Conservation (phyloP, 768 basidiomycete genomes). For the Leccinellum rugosiceps region DNA sequence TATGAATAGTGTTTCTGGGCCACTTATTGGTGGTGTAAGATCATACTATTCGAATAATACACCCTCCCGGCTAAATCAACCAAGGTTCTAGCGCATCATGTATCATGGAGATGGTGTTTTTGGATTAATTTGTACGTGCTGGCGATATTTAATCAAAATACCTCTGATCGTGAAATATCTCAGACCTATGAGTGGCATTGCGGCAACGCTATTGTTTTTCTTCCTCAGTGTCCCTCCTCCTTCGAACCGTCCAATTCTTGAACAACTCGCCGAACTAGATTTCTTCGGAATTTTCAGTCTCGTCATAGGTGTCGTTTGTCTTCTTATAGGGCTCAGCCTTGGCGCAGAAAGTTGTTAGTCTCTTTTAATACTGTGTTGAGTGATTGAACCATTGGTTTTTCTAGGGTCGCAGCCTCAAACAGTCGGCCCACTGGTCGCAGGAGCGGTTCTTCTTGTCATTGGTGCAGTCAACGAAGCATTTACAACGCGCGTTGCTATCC, state of each 20-base stretch:
- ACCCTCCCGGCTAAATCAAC: neutral
- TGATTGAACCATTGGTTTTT: neutral
- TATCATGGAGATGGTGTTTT: constrained; percentile 82
- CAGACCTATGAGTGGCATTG: constrained; percentile 70
- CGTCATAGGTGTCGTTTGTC: constrained; percentile 58
- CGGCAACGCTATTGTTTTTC: constrained; percentile 57
- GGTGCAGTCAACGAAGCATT: constrained; percentile 55
- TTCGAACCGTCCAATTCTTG: constrained; percentile 49
- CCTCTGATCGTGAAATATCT: neutral
- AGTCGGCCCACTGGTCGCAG: constrained; percentile 55
- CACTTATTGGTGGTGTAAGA: constrained; percentile 78
- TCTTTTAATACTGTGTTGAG: constrained; percentile 2
- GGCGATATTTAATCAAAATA: neutral
- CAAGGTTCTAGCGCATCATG: constrained; percentile 68
- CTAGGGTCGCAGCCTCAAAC: constrained; percentile 56
- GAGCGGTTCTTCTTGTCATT: constrained; percentile 46
- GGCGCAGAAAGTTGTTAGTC: constrained; percentile 62
- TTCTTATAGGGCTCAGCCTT: constrained; percentile 70
- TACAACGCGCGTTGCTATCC: constrained; percentile 64
- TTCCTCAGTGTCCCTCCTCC: constrained; percentile 77
- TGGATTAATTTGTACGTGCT: constrained; percentile 21
- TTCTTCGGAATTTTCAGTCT: constrained; percentile 63
- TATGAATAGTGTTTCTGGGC: constrained; percentile 57
- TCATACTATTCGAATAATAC: neutral
- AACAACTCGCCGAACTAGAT: constrained; percentile 65